phyloP scores from a whole-genome alignment of 169 alveolate species.

The Plasmodium ovale region DNA sequence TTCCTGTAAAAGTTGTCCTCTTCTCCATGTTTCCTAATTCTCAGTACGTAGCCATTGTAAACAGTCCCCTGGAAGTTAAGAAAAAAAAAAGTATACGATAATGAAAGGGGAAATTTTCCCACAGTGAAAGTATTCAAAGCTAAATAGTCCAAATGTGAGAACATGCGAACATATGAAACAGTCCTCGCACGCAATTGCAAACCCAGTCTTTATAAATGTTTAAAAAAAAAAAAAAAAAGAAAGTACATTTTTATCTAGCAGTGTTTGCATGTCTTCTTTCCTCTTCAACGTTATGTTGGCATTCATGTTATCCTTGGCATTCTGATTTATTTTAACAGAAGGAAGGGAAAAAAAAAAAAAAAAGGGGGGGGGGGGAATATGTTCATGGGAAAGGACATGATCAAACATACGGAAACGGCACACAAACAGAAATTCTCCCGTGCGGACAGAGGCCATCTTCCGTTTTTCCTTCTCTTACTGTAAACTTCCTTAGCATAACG shows the following conservation, averaged over 20 bases:
- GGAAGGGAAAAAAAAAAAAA: neutral
- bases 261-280: conserved; percentile 4
- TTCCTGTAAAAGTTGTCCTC: conserved; percentile 4
- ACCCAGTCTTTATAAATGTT: too few species aligned
- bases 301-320: conserved; percentile 48
- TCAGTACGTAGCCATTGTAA: conserved; percentile 39
- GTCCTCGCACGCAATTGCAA: too few species aligned
- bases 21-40: conserved; percentile 46
- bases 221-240: neutral
- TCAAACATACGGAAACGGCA: too few species aligned
- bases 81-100: neutral
- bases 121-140: too few species aligned
- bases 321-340: conserved; percentile 12
- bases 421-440: too few species aligned
- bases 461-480: conserved; percentile 6
- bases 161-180: neutral
- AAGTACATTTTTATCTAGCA: conserved; percentile 34
- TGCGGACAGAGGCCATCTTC: neutral
- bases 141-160: neutral
- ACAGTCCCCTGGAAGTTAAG: conserved; percentile 28
- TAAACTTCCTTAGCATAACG: conserved; percentile 18
- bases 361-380: neutral
- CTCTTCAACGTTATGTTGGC: conserved; percentile 34
- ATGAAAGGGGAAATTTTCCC: neutral
- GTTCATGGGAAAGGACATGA: too few species aligned